These are phyloP conservation scores for Artemisia argyi DNA, from an alignment of 129 eudicot genomes.

Conservation along the genomic window DNA sequence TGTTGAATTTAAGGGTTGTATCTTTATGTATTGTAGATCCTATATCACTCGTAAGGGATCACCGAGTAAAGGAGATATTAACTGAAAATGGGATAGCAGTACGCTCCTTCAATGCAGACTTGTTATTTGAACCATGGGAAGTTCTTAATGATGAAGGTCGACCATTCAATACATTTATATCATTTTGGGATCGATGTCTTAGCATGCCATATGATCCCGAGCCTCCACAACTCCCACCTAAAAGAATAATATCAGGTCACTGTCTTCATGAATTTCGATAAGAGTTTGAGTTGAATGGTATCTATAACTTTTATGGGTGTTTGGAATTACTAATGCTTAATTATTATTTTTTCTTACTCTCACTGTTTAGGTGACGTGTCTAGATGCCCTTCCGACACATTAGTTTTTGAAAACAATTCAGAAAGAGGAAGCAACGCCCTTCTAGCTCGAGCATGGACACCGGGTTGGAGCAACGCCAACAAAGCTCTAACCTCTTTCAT, in stretches of 20 bases:
- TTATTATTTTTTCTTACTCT: no score
- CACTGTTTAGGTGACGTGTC: conserved; percentile 63
- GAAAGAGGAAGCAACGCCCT: conserved; percentile 97
- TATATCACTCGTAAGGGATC: conserved; percentile 92
- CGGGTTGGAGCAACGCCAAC: conserved; percentile 97
- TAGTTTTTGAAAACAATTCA: conserved; percentile 74
- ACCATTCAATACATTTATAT: conserved; percentile 73
- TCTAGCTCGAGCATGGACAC: conserved; percentile 97
- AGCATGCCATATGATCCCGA: conserved; percentile 98
- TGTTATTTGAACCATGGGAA: conserved; percentile 98
- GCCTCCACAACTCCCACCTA: conserved; percentile 92
- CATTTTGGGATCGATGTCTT: conserved; percentile 94
- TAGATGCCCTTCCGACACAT: conserved; percentile 68
- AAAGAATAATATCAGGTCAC: conserved; percentile 86
- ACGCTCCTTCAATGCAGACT: conserved; percentile 83
- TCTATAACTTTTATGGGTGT: not conserved
- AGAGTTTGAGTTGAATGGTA: not conserved
- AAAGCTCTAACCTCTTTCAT: conserved; percentile 81
- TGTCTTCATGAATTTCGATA: not conserved
- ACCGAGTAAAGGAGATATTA: conserved; percentile 73
- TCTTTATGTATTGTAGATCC: conserved; percentile 61
- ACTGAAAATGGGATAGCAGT: conserved; percentile 70
- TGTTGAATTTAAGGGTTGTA: not conserved
- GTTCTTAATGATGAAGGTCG: conserved; percentile 68
- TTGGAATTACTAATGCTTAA: no score